Conservation (phyloP, 805 yeast species). For the Ogataea naganishii region DNA sequence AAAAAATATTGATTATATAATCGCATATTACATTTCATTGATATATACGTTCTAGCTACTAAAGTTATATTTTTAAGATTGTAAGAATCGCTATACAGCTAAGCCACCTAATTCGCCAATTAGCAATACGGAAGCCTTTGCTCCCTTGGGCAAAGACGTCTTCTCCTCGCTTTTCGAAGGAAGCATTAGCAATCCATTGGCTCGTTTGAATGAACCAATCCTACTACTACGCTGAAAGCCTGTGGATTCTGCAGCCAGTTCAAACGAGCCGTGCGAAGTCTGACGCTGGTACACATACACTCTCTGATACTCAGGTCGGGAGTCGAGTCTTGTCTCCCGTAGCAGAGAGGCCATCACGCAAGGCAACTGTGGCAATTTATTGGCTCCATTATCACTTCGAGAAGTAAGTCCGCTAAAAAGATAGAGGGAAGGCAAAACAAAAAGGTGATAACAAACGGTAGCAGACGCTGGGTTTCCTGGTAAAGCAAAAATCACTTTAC, state of each 20-base stretch:
- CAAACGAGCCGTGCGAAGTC: conserved; percentile 5
- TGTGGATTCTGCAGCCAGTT: conserved; percentile 31
- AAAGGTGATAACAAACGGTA: conserved; percentile 35
- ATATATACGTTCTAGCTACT: too few species aligned
- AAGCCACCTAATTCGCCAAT: conserved; percentile 14
- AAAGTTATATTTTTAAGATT: too few species aligned
- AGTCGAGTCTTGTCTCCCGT: conserved; percentile 29
- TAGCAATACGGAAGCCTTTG: conserved; percentile 17
- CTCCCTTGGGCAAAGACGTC: conserved; percentile 13
- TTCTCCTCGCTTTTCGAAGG: conserved; percentile 22
- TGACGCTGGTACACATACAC: conserved; percentile 23
- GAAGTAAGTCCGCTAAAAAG: conserved; percentile 24
- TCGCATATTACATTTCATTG: too few species aligned
- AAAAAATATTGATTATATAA: too few species aligned
- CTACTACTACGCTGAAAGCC: conserved; percentile 46
- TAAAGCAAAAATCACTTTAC: conserved; percentile 34
- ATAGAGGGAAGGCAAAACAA: conserved; percentile 37
- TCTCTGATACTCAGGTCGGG: conserved; percentile 45
- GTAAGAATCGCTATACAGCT: neutral
- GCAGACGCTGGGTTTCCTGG: conserved; percentile 56
- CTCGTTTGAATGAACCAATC: conserved; percentile 36
- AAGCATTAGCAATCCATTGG: conserved; percentile 35
- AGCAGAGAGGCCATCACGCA: conserved; percentile 26
- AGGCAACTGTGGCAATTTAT: conserved; percentile 19
- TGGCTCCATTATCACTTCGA: conserved; percentile 3